Evolutionary conservation across 225 moss, liverwort and hornwort species (phyloP).

Genomic region (Pseudisothecium myosuroides): DNA sequence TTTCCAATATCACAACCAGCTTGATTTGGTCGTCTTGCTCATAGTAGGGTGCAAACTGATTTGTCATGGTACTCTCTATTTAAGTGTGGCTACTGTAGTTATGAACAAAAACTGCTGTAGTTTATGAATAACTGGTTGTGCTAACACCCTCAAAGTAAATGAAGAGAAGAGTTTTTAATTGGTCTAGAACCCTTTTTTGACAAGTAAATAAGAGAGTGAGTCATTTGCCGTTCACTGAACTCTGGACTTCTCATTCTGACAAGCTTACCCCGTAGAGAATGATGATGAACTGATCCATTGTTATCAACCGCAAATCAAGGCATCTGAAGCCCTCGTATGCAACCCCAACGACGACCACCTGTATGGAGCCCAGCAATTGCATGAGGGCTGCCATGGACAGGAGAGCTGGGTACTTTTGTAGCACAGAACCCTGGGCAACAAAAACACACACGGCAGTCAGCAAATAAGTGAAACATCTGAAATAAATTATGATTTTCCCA

Average conservation of each 20-base stretch:
- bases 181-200: neutral
- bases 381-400: constrained; percentile 8
- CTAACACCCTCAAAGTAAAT: neutral
- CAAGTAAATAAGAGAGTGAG: neutral
- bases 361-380: constrained; percentile 22
- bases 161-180: neutral
- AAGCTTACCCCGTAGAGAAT: constrained; percentile 25
- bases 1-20: neutral
- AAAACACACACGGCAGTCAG: neutral
- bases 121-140: too few species aligned
- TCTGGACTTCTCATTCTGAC: neutral
- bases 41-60: neutral
- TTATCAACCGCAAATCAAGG: neutral
- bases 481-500: neutral
- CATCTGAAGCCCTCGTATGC: neutral
- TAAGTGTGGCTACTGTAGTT: neutral
- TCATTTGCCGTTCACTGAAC: neutral
- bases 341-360: constrained; percentile 3
- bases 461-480: too few species aligned
- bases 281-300: neutral
- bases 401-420: constrained; percentile 22
- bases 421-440: neutral
- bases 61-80: too few species aligned
- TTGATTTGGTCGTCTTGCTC: neutral
- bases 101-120: neutral